Evolutionary conservation across 257 asterid species (phyloP), one percentile per base, ranked within the genome.

Genomic region (Thymus quinquecostatus): DNA sequence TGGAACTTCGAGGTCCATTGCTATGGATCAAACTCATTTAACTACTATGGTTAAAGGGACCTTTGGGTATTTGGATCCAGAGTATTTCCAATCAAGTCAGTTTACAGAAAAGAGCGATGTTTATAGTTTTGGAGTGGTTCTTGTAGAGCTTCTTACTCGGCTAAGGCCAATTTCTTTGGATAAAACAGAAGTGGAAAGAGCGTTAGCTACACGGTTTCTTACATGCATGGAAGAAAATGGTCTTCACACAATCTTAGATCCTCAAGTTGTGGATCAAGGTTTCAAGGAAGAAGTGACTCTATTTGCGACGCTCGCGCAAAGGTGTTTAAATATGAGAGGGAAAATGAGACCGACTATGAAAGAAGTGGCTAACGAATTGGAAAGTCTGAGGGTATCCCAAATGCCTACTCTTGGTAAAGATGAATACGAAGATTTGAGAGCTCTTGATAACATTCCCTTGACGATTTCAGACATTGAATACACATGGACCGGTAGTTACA

Each of bases 321-420:
- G 67, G 6, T 74, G 78, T 32, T 66, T 74, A 67, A 57, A 74
- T 60, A 41, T 44, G 67, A 73, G 44, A 41, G 72, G 82, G 66
- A 73, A 10, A 55, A 32, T 66, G 60, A 73, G 82, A 66, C 82
- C 79, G 6, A 78, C 60, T 7, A 78, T 68, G 82, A 78, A 63
- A 48, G 76, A 68, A 54, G 82, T 73, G 30, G 73, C 76, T 0
- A 68, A 40, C 8, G 82, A 68, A 63, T 59, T 78, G 56, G 82
- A 62, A 28, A 55, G 56, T 7, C 40, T 40, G 0, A 14, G 68
- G 6, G 33, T 60, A 5, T 70, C 60, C 53, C 64, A 45, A 56
- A 56, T 36, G 62, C 14, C n/a, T 34, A 1, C 36, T 0, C 0
- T 3, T 10, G 47, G n/a, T 10, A 2, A 43, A 4, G 68, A 45